Base-by-base conservation (phyloP, 148 eudicot species). In the Camellia lanceoleosa region DNA sequence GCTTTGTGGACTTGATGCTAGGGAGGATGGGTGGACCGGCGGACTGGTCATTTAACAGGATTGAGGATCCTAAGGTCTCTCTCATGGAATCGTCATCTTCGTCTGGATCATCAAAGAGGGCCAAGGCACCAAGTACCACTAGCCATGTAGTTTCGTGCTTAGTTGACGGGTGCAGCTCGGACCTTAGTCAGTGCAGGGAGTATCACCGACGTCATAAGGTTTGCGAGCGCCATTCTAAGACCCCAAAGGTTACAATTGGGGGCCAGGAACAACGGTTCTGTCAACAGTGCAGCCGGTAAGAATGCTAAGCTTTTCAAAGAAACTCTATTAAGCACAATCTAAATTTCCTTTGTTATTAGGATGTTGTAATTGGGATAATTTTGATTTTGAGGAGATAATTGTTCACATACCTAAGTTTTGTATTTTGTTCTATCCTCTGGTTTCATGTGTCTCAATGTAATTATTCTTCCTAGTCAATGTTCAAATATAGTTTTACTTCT, bases 251-350 rank as follows among this genome's bases (percentile, higher is more conserved):
- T 65, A 85, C 87, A 1, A 83, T 91, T 76, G 86, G 77, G 63
- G 95, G 92, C 46, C 83, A 61, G 69, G 90, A 91, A 83, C 92
- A 87, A 60, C 85, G 97, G 16, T 92, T 91, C 65, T 90, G 97
- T 82, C 97, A 93, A 83, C 97, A 93, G 75, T 93, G 97, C 85
- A 93, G 97, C 89, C 89, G 97, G 94, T 93, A 83, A 47, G 61
- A 51, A 68, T 14, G 60, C 54, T 76, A 44, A 44, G n/a, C 52
- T 63, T 47, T 46, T 7, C 41, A 20, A 58, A 15, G 51, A 18
- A 68, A 63, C 11, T 16, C 67, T 7, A 68, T 68, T 14, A 68
- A 16, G 9, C 52, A 46, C 12, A 18, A 47, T 46, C 73, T 70
- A 47, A 68, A 44, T 68, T 8, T 68, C 52, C 5, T 68, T 5